Evolutionary conservation across 1,139 yeast species (phyloP), one percentile per base, ranked within the genome.

Genomic region (Hyphopichia buzzinii): DNA sequence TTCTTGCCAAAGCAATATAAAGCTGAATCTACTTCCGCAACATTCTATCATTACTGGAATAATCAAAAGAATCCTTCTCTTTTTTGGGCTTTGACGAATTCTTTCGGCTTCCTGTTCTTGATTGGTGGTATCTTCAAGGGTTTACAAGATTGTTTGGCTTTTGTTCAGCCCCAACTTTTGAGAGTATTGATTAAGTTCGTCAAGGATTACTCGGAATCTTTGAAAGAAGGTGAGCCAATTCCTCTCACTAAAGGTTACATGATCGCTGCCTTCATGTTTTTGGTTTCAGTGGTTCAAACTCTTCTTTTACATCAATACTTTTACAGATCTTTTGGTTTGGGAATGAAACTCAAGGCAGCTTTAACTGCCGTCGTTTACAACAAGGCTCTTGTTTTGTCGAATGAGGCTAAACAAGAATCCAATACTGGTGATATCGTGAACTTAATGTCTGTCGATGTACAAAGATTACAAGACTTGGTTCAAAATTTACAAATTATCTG

Each of bases 391-490:
- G 78, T 77, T 7, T 72, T 94, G 41, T 87, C 96, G 3, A 85
- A 81, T 49, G 97, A 92, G 54, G 84, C 95, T 7, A 81, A 87
- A 38, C 84, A 79, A 38, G 72, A 77, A 37, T 81, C 88, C 35
- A 78, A 88, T 19, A 88, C 96, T n/a, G 98, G 98, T 57, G 98
- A 94, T 57, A 88, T 94, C 52, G 98, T 92, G 37, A 92, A 94
- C 54, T 72, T 92, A 53, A 90, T 90, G 97, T 84, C 97, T 35
- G 97, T 92, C 34, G 98, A 92, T 64, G 86, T 94, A 6, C 97
- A 90, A 65, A 77, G 97, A 62, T 68, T 92, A 40, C 97, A 89
- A 62, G 97, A 90, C 54, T 71, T 90, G 42, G 80, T 87, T 29
- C 95, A 89, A 56, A 84, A 85, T 61, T 81, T 92, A 44, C 90